phyloP scores from a whole-genome alignment of 345 rosid genomes.

The Salix caprea region DNA sequence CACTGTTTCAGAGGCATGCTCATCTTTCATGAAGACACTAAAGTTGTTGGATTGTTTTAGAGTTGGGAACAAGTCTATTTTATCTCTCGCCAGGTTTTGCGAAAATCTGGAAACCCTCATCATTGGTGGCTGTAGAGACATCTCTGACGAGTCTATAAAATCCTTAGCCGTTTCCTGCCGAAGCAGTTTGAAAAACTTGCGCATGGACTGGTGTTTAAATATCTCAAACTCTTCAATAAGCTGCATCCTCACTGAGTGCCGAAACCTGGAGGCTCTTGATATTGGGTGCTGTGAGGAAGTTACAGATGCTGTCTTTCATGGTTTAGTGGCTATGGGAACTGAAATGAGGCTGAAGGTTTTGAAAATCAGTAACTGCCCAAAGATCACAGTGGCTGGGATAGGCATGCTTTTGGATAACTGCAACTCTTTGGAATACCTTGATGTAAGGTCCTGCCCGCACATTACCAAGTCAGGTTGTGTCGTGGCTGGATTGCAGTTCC shows the following conservation, averaged over 20 bases:
- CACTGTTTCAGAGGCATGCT: conserved; percentile 58
- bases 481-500: conserved; percentile 77
- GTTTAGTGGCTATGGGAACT: conserved; percentile 31
- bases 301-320: conserved; percentile 61
- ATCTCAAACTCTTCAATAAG: conserved; percentile 65
- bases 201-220: conserved; percentile 94
- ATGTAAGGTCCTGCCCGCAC: conserved; percentile 80
- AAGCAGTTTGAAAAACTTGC: conserved; percentile 60
- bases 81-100: conserved; percentile 61
- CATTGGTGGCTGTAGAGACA: conserved; percentile 75
- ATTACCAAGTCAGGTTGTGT: conserved; percentile 65
- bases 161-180: conserved; percentile 58
- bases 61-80: conserved; percentile 62
- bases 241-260: conserved; percentile 59
- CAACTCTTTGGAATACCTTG: conserved; percentile 59
- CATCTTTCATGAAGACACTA: conserved; percentile 59
- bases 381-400: conserved; percentile 63
- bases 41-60: conserved; percentile 78
- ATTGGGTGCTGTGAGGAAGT: conserved; percentile 85
- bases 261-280: conserved; percentile 77
- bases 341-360: conserved; percentile 56
- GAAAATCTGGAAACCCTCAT: conserved; percentile 65
- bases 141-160: conserved; percentile 57
- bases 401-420: conserved; percentile 66
- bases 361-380: conserved; percentile 71